Base-by-base conservation (phyloP, 2,329 filamentous ascomycete genomes). In the Arthroderma sp. region DNA sequence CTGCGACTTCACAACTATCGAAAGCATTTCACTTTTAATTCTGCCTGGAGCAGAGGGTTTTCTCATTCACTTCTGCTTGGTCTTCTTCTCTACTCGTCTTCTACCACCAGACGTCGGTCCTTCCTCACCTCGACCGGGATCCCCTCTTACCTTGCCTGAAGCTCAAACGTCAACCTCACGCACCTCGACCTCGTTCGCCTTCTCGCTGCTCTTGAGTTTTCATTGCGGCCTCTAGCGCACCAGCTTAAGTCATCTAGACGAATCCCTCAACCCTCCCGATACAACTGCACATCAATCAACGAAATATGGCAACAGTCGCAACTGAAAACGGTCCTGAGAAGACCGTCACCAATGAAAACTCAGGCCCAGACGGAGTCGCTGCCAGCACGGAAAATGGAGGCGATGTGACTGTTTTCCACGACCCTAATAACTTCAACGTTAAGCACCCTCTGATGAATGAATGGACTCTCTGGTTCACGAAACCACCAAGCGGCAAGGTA, bases 401-500 rank as follows among this genome's bases (percentile, higher is more conserved):
- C 62, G 72, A 83, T 42, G 75, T 94, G 58, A 98, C 91, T 39
- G 89, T 98, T 56, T 98, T 98, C 72, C 88, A 98, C 65, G 87
- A 96, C 70, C 83, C 91, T 57, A 84, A 95, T 54, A 95, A 98
- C 75, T 98, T 98, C 78, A 98, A 94, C 59, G 91, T 98, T 68
- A 98, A 96, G 77, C 91, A 98, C 66, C 89, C 88, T 54, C 77
- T 98, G 50, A 88, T 94, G 77, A 84, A 95, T 74, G 83, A 85
- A 64, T 98, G 91, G 91, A 96, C 91, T 48, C 74, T 98, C 46
- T 98, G 93, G 93, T 98, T 96, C 74, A 96, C 89, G 59, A 96
- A 96, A 77, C 89, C 91, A 44, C 84, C 89, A 37, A 93, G 82
- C 64, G 88, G 87, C 71, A 95, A 93, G 82, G 87, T 91, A 68